A percentile compares a stretch with the other conserved stretches of the same genome.
Evolutionary conservation across 2,329 filamentous ascomycete species (phyloP).

Genomic region (Thelonectria discophora): DNA sequence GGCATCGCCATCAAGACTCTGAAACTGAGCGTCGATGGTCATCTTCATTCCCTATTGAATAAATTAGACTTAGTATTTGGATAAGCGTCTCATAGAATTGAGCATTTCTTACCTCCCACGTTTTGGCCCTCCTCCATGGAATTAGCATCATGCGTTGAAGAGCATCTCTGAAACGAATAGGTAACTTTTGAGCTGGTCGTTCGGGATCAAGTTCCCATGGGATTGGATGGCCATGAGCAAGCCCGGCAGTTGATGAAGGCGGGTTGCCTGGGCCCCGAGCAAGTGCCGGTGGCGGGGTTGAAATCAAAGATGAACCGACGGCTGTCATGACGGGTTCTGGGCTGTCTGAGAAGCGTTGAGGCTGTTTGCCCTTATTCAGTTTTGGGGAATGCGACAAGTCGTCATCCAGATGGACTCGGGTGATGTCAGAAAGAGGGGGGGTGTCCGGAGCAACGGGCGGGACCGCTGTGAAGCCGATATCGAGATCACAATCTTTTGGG

Average conservation of each 20-base stretch:
- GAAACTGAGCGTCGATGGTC: conserved; percentile 25
- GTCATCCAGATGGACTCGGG: conserved; percentile 3
- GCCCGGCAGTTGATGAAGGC: conserved; percentile 10
- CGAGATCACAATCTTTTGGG: neutral
- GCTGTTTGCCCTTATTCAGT: conserved; percentile 12
- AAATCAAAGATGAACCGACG: conserved; percentile 13
- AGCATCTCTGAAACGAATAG: conserved; percentile 20
- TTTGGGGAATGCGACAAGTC: conserved; percentile 1
- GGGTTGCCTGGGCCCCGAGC: neutral
- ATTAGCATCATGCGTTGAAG: conserved; percentile 22
- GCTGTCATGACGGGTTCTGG: conserved; percentile 1
- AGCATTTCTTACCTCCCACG: conserved; percentile 27
- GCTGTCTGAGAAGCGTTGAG: conserved; percentile 3
- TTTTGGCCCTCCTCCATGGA: conserved; percentile 28
- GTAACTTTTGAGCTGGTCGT: conserved; percentile 24
- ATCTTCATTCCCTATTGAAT: conserved; percentile 28
- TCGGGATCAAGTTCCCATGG: conserved; percentile 31
- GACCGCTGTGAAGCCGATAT: neutral
- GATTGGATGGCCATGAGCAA: conserved; percentile 16
- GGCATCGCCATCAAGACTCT: conserved; percentile 6
- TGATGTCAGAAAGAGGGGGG: neutral
- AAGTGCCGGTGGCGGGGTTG: conserved; percentile 1
- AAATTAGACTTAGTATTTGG: neutral
- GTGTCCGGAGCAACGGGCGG: conserved; percentile 1
- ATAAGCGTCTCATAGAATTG: neutral